Evolutionary conservation across 208 protist genomes (phyloP), one percentile per base, ranked within the genome.

Genomic region (Crithidia fasciculata): DNA sequence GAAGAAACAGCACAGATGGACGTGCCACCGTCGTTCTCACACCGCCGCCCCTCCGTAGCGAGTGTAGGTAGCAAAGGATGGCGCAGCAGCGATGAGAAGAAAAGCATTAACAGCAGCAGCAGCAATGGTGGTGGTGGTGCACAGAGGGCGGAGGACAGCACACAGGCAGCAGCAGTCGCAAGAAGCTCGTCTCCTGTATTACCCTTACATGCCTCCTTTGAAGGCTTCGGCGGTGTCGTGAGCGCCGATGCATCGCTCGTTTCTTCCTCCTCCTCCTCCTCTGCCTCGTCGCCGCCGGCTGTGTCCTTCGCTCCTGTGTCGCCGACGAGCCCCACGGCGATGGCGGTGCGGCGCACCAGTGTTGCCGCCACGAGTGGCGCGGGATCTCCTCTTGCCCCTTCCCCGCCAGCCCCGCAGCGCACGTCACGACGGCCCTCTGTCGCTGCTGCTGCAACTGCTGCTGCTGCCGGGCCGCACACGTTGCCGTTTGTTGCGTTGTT

Each of bases 181-280:
- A 28, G 28, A 28, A 28, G 28, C 28, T 28, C 28, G 28, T 28
- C 28, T 28, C 28, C 28, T 1, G 28, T 28, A 0, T 28, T 28
- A 1, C 28, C 28, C 28, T 1, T 74, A 59, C 40, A 61, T 52
- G 41, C 60, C 52, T 68, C 60, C 16, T 59, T 45, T 28, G 59
- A 52, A 10, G 56, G 28, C 55, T 61, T 69, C 13, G 28, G 28
- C 5, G 52, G 19, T 41, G 19, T 52, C 49, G 19, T 69, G 49
- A 57, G 39, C 7, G 28, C 63, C 52, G 36, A 13, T 5, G n/a
- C 52, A 4, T 68, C 59, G n/a, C 18, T 58, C 3, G 49, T 59
- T 5, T 59, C 61, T 4, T 68, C 52, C 40, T 40, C 50, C 12
- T 53, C 61, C 16, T 45, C 69, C 19, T 71, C 47, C 10, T 15